Conservation (phyloP, 768 basidiomycete genomes). For the Russula sp. region DNA sequence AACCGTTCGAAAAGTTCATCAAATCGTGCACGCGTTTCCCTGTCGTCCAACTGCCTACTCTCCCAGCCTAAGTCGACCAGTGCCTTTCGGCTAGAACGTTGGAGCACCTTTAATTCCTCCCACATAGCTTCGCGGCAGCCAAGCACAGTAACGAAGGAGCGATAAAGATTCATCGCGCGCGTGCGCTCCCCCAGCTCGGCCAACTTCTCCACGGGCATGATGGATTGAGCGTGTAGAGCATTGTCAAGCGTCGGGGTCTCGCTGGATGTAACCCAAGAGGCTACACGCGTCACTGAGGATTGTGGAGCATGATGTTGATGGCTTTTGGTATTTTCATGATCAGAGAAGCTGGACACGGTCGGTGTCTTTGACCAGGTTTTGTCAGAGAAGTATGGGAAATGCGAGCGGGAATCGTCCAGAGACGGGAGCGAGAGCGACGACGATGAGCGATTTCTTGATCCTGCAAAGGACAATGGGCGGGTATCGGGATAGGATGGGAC, state of each 20-base stretch:
- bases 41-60: constrained; percentile 36
- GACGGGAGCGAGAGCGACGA: constrained; percentile 25
- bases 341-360: constrained; percentile 7
- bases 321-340: constrained; percentile 2
- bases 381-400: constrained; percentile 8
- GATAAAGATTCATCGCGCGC: constrained; percentile 68
- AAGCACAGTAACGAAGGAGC: constrained; percentile 57
- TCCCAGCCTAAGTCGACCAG: constrained; percentile 66
- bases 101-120: constrained; percentile 64
- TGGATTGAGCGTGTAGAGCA: constrained; percentile 24
- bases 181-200: constrained; percentile 53
- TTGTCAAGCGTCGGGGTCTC: constrained; percentile 29
- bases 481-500: constrained; percentile 26
- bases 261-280: constrained; percentile 24
- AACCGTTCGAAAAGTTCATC: constrained; percentile 28
- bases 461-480: constrained; percentile 22
- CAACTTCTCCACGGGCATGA: constrained; percentile 33
- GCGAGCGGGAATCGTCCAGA: constrained; percentile 12
- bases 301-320: constrained; percentile 1
- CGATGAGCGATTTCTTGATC: constrained; percentile 13
- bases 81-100: constrained; percentile 54
- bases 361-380: constrained; percentile 18
- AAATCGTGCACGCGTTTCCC: constrained; percentile 21
- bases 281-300: constrained; percentile 17
- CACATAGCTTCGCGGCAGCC: constrained; percentile 75